These are phyloP conservation scores for Xylariaceae sp. DNA, from an alignment of 2,329 filamentous ascomycete genomes.

Conservation along the genomic window DNA sequence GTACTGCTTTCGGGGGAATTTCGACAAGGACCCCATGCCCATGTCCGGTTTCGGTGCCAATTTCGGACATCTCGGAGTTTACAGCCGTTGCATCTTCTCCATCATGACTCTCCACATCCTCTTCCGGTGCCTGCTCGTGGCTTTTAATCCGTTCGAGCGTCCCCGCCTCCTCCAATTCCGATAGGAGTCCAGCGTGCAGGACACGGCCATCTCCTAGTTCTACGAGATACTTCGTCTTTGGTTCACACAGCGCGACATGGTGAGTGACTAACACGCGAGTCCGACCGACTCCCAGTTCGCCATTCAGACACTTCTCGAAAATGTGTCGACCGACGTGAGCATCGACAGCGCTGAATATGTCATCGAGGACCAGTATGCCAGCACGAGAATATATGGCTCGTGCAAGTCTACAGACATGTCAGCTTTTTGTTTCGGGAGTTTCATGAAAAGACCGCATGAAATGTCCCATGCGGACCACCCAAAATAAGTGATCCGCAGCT, in stretches of 20 bases:
- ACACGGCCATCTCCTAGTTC: constrained; percentile 66
- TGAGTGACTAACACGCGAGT: constrained; percentile 79
- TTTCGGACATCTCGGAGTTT: constrained; percentile 49
- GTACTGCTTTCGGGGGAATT: constrained; percentile 45
- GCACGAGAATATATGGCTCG: constrained; percentile 76
- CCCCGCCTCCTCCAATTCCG: constrained; percentile 58
- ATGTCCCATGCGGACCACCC: not conserved
- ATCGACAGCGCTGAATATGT: constrained; percentile 80
- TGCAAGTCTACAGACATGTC: constrained; percentile 48
- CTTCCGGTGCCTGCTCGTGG: constrained; percentile 46
- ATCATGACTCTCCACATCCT: constrained; percentile 42
- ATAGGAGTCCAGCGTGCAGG: constrained; percentile 59
- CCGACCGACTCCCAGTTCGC: constrained; percentile 62
- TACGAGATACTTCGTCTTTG: constrained; percentile 69
- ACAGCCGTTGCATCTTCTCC: constrained; percentile 51
- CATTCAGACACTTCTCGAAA: constrained; percentile 70
- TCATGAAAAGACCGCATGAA: not conserved
- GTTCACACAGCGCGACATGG: constrained; percentile 67
- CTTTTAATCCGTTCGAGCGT: constrained; percentile 54
- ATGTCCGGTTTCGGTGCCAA: constrained; percentile 37
- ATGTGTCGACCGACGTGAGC: constrained; percentile 76
- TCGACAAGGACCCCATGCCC: constrained; percentile 45
- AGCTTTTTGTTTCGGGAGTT: constrained; percentile 6
- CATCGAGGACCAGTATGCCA: constrained; percentile 72
- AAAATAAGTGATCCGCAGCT: not conserved